Conservation (phyloP, 352 stramenopile genomes). For the Plasmopara halstedii region DNA sequence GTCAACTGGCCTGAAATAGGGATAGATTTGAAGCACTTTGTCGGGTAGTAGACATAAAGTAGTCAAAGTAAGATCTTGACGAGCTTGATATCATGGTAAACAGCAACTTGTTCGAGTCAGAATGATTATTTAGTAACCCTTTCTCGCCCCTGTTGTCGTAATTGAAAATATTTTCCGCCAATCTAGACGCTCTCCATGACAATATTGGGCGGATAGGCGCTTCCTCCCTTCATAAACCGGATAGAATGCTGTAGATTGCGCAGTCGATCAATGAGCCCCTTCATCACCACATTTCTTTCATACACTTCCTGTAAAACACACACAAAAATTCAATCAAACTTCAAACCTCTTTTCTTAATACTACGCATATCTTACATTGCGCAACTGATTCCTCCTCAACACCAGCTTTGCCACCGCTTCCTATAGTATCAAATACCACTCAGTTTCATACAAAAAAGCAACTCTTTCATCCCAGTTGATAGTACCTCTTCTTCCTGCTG, state of each 20-base stretch:
- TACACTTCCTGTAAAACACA: conserved; percentile 61
- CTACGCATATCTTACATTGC: conserved; percentile 28
- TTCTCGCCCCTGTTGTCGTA: too few species aligned
- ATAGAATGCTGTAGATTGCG: conserved; percentile 73
- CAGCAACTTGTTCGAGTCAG: too few species aligned
- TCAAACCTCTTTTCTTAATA: not conserved
- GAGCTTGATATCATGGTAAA: conserved; percentile 27
- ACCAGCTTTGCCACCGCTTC: conserved; percentile 44
- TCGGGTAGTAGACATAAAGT: too few species aligned
- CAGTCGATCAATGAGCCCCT: conserved; percentile 73
- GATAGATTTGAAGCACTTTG: too few species aligned
- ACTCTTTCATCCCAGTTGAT: not conserved
- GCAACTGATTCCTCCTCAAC: conserved; percentile 60
- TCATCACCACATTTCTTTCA: conserved; percentile 82
- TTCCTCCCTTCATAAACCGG: conserved; percentile 60
- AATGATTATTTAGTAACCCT: too few species aligned
- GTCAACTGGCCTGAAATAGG: too few species aligned
- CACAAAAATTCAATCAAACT: not conserved
- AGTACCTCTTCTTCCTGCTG: conserved; percentile 18
- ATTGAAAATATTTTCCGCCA: conserved; percentile 8
- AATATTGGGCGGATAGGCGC: conserved; percentile 42
- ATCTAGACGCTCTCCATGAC: conserved; percentile 75
- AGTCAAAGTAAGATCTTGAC: too few species aligned
- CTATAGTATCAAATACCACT: conserved; percentile 17
- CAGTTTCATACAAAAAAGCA: not conserved